These are phyloP conservation scores for Salix udensis DNA, from an alignment of 345 rosid species.

Conservation along the genomic window DNA sequence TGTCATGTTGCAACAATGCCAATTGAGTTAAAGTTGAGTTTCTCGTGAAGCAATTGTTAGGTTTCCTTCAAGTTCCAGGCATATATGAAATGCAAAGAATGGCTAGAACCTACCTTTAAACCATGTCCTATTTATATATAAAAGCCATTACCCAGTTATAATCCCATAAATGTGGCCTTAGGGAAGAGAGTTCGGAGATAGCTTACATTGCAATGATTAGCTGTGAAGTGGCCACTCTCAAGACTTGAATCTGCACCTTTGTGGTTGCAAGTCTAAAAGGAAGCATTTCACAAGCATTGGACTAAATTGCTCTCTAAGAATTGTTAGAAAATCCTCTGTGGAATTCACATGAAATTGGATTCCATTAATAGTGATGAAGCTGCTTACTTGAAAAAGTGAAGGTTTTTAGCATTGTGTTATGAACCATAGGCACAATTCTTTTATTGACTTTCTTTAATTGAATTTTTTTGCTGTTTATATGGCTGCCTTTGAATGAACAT, in stretches of 20 bases:
- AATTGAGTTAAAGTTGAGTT: neutral
- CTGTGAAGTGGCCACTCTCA: neutral
- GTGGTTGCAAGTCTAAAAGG: neutral
- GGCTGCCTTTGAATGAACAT: neutral
- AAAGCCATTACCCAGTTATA: neutral
- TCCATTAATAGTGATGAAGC: neutral
- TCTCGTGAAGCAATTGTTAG: neutral
- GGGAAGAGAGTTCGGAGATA: neutral
- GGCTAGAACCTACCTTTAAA: neutral
- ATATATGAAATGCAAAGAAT: neutral
- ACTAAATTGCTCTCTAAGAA: neutral
- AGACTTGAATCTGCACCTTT: neutral
- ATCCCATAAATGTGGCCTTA: neutral
- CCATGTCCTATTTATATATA: neutral
- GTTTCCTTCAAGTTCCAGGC: neutral
- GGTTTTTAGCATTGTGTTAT: neutral
- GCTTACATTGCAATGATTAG: neutral
- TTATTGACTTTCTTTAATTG: neutral
- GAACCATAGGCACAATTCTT: neutral
- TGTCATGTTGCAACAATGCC: neutral
- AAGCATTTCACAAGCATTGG: neutral
- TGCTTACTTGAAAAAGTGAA: neutral
- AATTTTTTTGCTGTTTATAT: neutral
- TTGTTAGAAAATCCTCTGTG: neutral
- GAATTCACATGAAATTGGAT: neutral